These are phyloP conservation scores for Centrapalus pauciflorus DNA, from an alignment of 129 eudicot genomes.

Conservation along the genomic window DNA sequence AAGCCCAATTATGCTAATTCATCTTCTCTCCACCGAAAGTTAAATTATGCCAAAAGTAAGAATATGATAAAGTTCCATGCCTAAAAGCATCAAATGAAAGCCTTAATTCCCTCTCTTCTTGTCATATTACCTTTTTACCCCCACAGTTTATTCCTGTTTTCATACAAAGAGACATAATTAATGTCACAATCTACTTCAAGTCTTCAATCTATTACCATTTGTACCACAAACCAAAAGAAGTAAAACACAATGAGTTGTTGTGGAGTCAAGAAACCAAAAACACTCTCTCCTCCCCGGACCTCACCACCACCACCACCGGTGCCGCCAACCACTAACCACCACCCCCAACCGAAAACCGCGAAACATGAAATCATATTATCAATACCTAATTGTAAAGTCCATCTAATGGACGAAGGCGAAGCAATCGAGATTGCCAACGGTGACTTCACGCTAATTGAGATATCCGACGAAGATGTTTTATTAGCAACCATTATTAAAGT, in stretches of 20 bases:
- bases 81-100: constrained; percentile 40
- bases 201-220: constrained; percentile 21
- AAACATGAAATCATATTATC: constrained; percentile 49
- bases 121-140: constrained; percentile 26
- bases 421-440: constrained; percentile 65
- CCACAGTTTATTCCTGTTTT: not conserved
- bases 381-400: constrained; percentile 60
- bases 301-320: constrained; percentile 18
- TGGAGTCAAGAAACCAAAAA: constrained; percentile 40
- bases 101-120: constrained; percentile 21
- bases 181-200: constrained; percentile 17
- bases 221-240: constrained; percentile 16
- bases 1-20: not conserved
- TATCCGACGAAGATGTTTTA: constrained; percentile 45
- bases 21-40: constrained; percentile 44
- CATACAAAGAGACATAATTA: constrained; percentile 1
- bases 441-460: constrained; percentile 36
- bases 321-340: constrained; percentile 15
- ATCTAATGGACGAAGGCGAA: constrained; percentile 83
- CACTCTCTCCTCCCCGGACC: constrained; percentile 26
- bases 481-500: constrained; percentile 70
- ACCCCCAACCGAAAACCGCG: constrained; percentile 34
- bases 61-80: constrained; percentile 34
- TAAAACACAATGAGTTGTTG: constrained; percentile 48
- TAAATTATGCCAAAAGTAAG: constrained; percentile 25